Percentiles rank a stretch among this genome's conserved stretches.
Conservation (phyloP, 768 basidiomycete species). For the Scleroderma bovista region DNA sequence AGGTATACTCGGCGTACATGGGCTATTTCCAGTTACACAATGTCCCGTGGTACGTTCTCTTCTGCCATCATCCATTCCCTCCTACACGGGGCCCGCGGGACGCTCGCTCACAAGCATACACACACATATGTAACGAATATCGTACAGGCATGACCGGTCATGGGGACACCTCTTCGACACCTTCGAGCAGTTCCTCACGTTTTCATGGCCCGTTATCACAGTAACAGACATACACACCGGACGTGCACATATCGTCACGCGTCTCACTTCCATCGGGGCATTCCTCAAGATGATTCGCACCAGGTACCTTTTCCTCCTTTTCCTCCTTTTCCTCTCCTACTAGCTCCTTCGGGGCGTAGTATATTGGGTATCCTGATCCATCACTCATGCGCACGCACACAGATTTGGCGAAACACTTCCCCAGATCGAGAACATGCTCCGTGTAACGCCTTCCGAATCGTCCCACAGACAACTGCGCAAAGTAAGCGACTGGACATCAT, state of each 20-base stretch:
- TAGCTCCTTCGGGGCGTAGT: neutral
- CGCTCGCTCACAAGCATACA: neutral
- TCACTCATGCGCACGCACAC: neutral
- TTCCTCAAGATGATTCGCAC: constrained; percentile 87
- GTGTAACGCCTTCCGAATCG: constrained; percentile 64
- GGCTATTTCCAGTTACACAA: constrained; percentile 70
- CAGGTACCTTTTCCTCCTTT: constrained; percentile 37
- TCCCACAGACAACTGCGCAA: constrained; percentile 63
- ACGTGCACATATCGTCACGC: constrained; percentile 75
- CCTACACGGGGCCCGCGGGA: too few relatives aligned
- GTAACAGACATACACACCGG: constrained; percentile 71
- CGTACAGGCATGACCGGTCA: constrained; percentile 64
- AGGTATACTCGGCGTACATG: constrained; percentile 71
- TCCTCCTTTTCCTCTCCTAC: too few relatives aligned
- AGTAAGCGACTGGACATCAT: constrained; percentile 59
- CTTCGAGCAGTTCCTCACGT: constrained; percentile 73
- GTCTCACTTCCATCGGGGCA: constrained; percentile 60
- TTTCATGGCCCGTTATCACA: constrained; percentile 79
- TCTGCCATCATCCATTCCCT: neutral
- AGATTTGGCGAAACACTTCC: constrained; percentile 77
- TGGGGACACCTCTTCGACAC: constrained; percentile 78
- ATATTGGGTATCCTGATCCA: too few relatives aligned
- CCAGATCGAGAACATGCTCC: constrained; percentile 65
- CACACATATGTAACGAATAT: neutral
- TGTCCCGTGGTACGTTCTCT: constrained; percentile 51